Conservation (phyloP, 2,329 filamentous ascomycete genomes). For the Cyphellophora attinorum region DNA sequence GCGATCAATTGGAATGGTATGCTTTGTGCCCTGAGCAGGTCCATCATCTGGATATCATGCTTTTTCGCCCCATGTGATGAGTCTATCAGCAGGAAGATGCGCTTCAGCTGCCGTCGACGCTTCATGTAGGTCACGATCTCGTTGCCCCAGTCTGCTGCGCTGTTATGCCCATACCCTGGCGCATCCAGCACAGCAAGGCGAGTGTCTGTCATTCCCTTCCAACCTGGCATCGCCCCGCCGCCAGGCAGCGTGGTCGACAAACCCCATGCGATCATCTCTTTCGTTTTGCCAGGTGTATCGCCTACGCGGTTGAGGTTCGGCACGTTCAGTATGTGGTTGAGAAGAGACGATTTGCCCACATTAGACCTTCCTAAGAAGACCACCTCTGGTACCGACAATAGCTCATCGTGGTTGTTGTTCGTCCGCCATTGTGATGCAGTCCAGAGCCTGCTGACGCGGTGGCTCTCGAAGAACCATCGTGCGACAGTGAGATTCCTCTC, state of each 20-base stretch:
- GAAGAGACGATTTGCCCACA: constrained; percentile 57
- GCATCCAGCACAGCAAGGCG: constrained; percentile 57
- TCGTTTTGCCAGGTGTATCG: constrained; percentile 49
- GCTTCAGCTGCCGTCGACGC: constrained; percentile 50
- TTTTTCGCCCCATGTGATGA: constrained; percentile 53
- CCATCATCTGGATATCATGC: constrained; percentile 49
- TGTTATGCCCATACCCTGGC: constrained; percentile 60
- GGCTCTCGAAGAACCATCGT: constrained; percentile 34
- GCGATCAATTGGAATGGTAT: constrained; percentile 57
- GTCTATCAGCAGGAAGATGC: constrained; percentile 58
- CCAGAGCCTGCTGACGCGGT: constrained; percentile 48
- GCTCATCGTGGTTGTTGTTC: constrained; percentile 31
- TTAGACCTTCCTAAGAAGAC: constrained; percentile 62
- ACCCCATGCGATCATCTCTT: constrained; percentile 57
- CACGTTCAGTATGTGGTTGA: constrained; percentile 52
- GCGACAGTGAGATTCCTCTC: constrained; percentile 31
- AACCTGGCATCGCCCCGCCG: constrained; percentile 20
- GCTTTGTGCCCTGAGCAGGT: constrained; percentile 44
- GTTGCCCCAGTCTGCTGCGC: constrained; percentile 51
- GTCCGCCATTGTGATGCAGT: constrained; percentile 50
- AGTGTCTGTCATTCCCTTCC: constrained; percentile 22
- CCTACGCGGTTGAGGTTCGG: constrained; percentile 16
- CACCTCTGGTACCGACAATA: constrained; percentile 45
- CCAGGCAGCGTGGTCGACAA: constrained; percentile 38
- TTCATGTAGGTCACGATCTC: constrained; percentile 61